phyloP scores from a whole-genome alignment of 2,329 filamentous ascomycete species.

The Colletotrichum noveboracense region DNA sequence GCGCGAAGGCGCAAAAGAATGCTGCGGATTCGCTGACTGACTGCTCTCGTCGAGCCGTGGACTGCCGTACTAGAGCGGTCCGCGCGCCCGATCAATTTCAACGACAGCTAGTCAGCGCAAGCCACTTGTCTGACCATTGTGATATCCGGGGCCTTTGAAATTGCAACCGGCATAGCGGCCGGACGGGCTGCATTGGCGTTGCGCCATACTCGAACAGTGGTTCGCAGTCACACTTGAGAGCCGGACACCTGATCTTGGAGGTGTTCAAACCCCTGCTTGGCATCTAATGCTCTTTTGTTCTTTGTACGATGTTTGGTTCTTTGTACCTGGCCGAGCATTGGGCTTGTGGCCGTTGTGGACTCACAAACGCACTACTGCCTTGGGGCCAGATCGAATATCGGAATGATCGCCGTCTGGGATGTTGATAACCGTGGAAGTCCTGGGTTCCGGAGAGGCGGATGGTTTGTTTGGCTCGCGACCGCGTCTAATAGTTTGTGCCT shows the following conservation, averaged over 20 bases:
- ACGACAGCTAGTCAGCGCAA: constrained; percentile 19
- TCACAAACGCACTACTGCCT: not conserved
- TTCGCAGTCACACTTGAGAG: not conserved
- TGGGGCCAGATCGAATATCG: not conserved
- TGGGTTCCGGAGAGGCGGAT: not conserved
- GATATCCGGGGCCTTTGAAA: constrained; percentile 3
- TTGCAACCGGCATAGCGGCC: constrained; percentile 17
- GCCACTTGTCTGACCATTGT: constrained; percentile 22
- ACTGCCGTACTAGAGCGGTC: not conserved
- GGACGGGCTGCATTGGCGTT: constrained; percentile 14
- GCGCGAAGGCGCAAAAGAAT: not conserved
- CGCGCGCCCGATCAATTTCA: constrained; percentile 14
- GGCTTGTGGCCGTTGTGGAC: not conserved
- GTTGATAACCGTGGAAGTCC: not conserved
- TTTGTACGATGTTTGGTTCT: not conserved
- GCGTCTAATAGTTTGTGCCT: constrained; percentile 16
- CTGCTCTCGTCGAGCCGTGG: not conserved
- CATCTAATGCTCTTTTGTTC: constrained; percentile 3
- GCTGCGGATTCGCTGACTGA: not conserved
- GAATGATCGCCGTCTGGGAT: constrained; percentile 6
- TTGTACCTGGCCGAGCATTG: not conserved
- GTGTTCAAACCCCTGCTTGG: constrained; percentile 16
- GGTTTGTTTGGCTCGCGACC: not conserved
- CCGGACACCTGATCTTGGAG: not conserved
- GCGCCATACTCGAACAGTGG: constrained; percentile 1